Conservation (phyloP, 306 rosid genomes). For the Acacia acuminata region DNA sequence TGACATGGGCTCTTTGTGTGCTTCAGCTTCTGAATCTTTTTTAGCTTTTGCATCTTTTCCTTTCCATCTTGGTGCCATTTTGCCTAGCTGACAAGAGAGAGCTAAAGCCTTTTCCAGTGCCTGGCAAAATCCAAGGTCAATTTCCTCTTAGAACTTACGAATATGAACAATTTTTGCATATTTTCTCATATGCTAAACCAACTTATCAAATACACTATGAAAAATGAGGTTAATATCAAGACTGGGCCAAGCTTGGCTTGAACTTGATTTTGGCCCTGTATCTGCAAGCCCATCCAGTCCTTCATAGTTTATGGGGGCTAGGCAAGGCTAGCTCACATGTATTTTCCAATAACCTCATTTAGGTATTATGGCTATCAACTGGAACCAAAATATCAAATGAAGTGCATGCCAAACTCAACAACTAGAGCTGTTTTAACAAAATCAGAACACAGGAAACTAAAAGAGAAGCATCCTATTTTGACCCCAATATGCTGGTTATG, state of each 20-base stretch:
- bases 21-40: conserved; percentile 66
- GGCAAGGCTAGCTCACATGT: too few species aligned
- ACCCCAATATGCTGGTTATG: neutral
- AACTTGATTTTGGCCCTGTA: too few species aligned
- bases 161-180: neutral
- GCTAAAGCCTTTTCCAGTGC: neutral
- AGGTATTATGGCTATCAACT: neutral
- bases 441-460: neutral
- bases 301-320: too few species aligned
- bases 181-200: neutral
- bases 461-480: neutral
- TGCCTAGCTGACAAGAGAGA: neutral
- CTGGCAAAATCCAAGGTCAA: neutral
- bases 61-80: conserved; percentile 83
- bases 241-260: too few species aligned
- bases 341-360: too few species aligned
- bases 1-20: conserved; percentile 73
- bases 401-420: neutral
- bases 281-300: too few species aligned
- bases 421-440: neutral
- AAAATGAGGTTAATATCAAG: neutral
- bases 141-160: neutral
- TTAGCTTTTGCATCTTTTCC: conserved; percentile 68
- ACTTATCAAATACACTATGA: neutral
- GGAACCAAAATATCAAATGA: neutral